Conservation (phyloP, 164 flowering plant genomes). For the Euptelea pleiosperma region DNA sequence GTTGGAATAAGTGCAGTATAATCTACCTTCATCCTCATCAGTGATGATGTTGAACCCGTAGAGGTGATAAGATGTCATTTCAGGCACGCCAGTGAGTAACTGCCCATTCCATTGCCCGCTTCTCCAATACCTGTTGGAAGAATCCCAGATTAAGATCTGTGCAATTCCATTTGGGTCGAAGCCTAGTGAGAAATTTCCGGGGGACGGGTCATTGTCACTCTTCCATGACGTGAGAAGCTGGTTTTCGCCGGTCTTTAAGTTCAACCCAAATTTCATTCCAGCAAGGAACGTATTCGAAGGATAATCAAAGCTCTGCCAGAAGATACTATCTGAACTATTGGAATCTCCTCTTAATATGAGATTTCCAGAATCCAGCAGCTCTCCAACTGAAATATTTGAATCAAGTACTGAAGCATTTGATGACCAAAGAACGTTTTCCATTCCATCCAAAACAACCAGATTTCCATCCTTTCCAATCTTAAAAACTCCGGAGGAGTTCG, state of each 20-base stretch:
- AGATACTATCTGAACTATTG: neutral
- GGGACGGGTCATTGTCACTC: neutral
- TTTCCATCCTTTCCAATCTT: neutral
- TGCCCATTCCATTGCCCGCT: conserved; percentile 16
- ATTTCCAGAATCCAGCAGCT: conserved; percentile 1
- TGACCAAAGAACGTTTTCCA: neutral
- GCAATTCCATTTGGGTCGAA: conserved; percentile 4
- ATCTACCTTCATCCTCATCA: neutral
- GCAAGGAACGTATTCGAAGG: neutral
- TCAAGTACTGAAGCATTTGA: too few species aligned
- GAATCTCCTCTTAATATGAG: conserved; percentile 3
- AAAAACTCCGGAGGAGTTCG: neutral
- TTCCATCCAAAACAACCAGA: conserved; percentile 4
- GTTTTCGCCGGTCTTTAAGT: neutral
- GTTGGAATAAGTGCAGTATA: conserved; percentile 10
- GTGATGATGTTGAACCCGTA: conserved; percentile 8
- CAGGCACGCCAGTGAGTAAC: conserved; percentile 10
- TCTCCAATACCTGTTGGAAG: conserved; percentile 2
- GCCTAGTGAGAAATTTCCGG: neutral
- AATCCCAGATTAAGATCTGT: conserved; percentile 3
- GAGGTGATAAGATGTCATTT: conserved; percentile 9
- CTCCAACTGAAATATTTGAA: neutral
- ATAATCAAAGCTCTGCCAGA: conserved; percentile 11
- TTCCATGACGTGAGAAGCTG: conserved; percentile 7
- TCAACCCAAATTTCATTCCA: neutral